Evolutionary conservation across 371 early-diverging fungal species (phyloP).

Genomic region (Mortierella sp.): DNA sequence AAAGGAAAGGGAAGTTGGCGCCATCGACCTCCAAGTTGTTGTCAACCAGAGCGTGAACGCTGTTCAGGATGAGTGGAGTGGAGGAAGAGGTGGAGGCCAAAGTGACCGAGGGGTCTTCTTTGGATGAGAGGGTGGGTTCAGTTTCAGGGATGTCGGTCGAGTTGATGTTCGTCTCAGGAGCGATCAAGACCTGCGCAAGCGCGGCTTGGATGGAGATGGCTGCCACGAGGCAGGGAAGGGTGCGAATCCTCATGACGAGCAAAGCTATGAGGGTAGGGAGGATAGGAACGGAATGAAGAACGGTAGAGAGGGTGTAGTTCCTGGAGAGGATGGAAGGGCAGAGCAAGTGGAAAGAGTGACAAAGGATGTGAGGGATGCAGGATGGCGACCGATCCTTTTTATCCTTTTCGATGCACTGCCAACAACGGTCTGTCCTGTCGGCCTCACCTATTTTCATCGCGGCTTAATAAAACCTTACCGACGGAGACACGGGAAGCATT

Average conservation of each 20-base stretch:
- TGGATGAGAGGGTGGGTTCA: background rate
- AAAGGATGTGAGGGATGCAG: slow-evolving; percentile 1
- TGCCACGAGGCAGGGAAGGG: slow-evolving; percentile 50
- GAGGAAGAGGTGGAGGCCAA: slow-evolving; percentile 10
- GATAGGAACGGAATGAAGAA: background rate
- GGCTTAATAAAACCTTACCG: slow-evolving; percentile 13
- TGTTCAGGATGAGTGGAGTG: slow-evolving; percentile 24
- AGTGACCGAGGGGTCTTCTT: no score
- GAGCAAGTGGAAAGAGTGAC: slow-evolving; percentile 15
- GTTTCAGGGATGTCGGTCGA: slow-evolving; percentile 16
- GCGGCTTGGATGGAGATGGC: slow-evolving; percentile 41
- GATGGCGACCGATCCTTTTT: slow-evolving; percentile 25
- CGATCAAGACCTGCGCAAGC: slow-evolving; percentile 49
- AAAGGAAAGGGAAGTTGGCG: slow-evolving; percentile 46
- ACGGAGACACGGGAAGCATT: background rate
- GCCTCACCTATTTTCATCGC: background rate
- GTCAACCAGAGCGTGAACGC: slow-evolving; percentile 45
- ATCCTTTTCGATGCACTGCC: background rate
- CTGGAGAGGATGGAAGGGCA: slow-evolving; percentile 25
- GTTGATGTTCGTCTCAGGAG: slow-evolving; percentile 46
- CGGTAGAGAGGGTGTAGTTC: background rate
- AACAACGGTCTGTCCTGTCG: no score
- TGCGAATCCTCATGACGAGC: slow-evolving; percentile 34
- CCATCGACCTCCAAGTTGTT: slow-evolving; percentile 50
- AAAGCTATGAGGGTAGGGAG: background rate